Evolutionary conservation across 441 rosid species (phyloP).

Genomic region (Codiaeum variegatum): DNA sequence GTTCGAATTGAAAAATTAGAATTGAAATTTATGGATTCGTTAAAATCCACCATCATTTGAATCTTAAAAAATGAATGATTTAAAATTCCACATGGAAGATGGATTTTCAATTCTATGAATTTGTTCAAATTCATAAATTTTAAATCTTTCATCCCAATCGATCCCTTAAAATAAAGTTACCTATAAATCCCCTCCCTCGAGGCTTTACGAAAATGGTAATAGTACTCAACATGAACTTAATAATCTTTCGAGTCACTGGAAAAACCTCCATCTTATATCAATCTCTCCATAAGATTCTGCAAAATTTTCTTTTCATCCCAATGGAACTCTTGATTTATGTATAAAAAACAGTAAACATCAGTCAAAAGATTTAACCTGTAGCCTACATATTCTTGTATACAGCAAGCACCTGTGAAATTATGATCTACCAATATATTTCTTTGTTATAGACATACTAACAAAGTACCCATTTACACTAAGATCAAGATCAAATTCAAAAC

Average conservation of each 20-base stretch:
- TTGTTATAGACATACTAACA: slow-evolving; percentile 20
- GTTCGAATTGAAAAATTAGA: too few relatives aligned
- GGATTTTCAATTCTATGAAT: too few relatives aligned
- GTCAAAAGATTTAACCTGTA: not conserved
- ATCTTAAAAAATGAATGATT: too few relatives aligned
- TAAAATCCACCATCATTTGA: too few relatives aligned
- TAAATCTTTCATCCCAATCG: too few relatives aligned
- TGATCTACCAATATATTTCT: slow-evolving; percentile 8
- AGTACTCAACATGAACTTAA: not conserved
- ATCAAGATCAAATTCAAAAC: slow-evolving; percentile 20
- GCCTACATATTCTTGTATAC: not conserved
- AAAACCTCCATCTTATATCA: not conserved
- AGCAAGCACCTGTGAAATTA: not conserved
- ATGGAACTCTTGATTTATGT: not conserved
- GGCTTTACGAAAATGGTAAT: not conserved
- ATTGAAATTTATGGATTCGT: too few relatives aligned
- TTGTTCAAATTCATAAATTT: too few relatives aligned
- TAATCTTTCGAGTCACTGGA: not conserved
- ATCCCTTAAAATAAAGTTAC: too few relatives aligned
- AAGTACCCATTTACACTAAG: slow-evolving; percentile 27
- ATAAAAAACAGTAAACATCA: not conserved
- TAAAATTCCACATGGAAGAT: too few relatives aligned
- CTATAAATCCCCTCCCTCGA: too few relatives aligned
- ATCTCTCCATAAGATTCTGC: not conserved
- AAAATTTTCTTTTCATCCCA: not conserved